A percentile compares a stretch with the other conserved stretches of the same genome.
Evolutionary conservation across 108 stramenopile genomes (phyloP).

Genomic region (Fragilariopsis cylindrus): DNA sequence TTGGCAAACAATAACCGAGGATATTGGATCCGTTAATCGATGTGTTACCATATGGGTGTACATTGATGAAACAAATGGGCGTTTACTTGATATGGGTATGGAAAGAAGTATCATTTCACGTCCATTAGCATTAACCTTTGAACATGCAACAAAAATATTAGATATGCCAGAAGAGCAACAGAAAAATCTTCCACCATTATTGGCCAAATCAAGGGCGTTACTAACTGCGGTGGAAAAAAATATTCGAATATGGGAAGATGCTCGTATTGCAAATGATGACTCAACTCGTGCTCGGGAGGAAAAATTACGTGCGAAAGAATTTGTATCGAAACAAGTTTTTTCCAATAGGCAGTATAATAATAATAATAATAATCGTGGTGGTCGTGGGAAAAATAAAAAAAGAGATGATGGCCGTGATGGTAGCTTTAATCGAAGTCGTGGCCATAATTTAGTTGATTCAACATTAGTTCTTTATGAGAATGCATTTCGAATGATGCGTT

Average conservation of each 20-base stretch:
- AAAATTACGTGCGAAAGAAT: slow-evolving; percentile 53
- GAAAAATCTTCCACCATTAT: slow-evolving; percentile 19
- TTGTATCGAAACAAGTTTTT: slow-evolving; percentile 41
- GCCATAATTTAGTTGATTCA: slow-evolving; percentile 77
- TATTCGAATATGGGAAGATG: slow-evolving; percentile 51
- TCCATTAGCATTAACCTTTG: slow-evolving; percentile 64
- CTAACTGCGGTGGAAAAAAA: slow-evolving; percentile 62
- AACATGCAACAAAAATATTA: slow-evolving; percentile 58
- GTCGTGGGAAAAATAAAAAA: too few relatives aligned
- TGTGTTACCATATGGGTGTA: slow-evolving; percentile 88
- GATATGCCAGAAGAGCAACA: slow-evolving; percentile 18
- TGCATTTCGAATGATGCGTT: slow-evolving; percentile 26
- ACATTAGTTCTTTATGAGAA: slow-evolving; percentile 69
- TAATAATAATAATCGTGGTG: background rate
- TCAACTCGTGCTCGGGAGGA: slow-evolving; percentile 66
- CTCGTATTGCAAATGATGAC: slow-evolving; percentile 41
- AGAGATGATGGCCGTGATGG: slow-evolving; percentile 48
- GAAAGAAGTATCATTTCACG: slow-evolving; percentile 71
- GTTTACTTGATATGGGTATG: slow-evolving; percentile 75
- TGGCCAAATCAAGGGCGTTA: slow-evolving; percentile 44
- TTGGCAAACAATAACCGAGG: slow-evolving; percentile 7
- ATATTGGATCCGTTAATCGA: slow-evolving; percentile 39
- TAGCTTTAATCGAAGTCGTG: slow-evolving; percentile 68
- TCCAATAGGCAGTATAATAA: background rate
- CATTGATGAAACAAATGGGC: slow-evolving; percentile 79